Conservation (phyloP, 192 early-diverging fungal genomes). For the Coemansia sp. region DNA sequence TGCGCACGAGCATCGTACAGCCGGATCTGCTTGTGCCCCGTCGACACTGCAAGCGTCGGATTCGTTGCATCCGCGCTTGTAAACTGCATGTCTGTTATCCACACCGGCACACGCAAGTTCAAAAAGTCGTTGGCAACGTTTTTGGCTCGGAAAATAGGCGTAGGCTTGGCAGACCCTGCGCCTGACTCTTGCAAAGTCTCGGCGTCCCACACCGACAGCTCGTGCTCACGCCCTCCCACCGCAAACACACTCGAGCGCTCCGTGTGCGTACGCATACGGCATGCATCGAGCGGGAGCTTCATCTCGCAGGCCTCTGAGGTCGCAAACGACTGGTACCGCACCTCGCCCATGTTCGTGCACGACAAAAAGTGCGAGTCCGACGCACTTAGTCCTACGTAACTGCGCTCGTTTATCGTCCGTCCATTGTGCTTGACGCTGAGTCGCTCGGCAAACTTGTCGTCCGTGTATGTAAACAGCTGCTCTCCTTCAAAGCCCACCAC, state of each 20-base stretch:
- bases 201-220: constrained; percentile 71
- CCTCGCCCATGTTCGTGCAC: constrained; percentile 46
- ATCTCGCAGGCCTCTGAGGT: constrained; percentile 12
- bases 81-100: constrained; percentile 84
- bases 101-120: constrained; percentile 81
- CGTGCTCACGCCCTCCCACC: constrained; percentile 83
- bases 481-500: constrained; percentile 21
- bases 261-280: constrained; percentile 68
- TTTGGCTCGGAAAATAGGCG: constrained; percentile 74
- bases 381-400: constrained; percentile 30
- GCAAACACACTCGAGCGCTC: constrained; percentile 68
- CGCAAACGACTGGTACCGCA: constrained; percentile 35
- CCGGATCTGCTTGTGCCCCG: constrained; percentile 75
- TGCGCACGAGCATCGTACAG: constrained; percentile 77
- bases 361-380: constrained; percentile 19
- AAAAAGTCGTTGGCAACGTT: constrained; percentile 82
- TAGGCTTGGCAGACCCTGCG: constrained; percentile 24
- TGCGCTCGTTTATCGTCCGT: constrained; percentile 15
- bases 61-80: constrained; percentile 48
- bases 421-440: constrained; percentile 34
- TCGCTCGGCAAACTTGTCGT: constrained; percentile 21
- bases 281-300: constrained; percentile 59
- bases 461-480: constrained; percentile 15
- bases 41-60: constrained; percentile 62
- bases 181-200: constrained; percentile 16